Evolutionary conservation across 2,329 filamentous ascomycete genomes (phyloP).

Genomic region (Verruconis gallopava): DNA sequence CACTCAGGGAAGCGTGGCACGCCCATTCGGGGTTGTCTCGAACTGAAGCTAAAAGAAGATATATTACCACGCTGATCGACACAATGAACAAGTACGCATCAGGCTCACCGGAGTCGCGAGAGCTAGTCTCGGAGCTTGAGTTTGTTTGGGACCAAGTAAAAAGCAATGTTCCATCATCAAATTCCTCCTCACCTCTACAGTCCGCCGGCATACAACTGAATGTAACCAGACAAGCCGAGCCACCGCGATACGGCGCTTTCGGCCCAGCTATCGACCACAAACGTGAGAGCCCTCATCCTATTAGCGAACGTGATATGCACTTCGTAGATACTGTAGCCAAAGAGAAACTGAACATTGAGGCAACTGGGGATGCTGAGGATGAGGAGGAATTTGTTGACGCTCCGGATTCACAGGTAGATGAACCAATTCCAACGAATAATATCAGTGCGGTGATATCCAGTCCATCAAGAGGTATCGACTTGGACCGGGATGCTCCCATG

Average conservation of each 20-base stretch:
- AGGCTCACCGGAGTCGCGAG: conserved; percentile 68
- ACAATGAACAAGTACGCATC: conserved; percentile 95
- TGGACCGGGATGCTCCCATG: background rate
- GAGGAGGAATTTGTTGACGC: conserved; percentile 35
- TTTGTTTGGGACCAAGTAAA: conserved; percentile 99
- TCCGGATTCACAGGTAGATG: conserved; percentile 33
- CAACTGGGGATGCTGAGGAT: conserved; percentile 25
- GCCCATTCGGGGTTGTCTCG: conserved; percentile 68
- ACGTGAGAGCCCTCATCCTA: background rate
- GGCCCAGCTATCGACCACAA: conserved; percentile 6
- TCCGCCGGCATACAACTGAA: background rate
- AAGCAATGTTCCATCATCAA: conserved; percentile 56
- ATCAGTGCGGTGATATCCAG: conserved; percentile 1
- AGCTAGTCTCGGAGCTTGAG: conserved; percentile 87
- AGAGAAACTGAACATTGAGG: conserved; percentile 45
- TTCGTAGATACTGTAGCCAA: conserved; percentile 79
- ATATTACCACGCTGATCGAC: conserved; percentile 86
- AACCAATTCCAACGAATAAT: conserved; percentile 12
- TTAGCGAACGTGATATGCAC: conserved; percentile 23
- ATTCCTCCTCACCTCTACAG: conserved; percentile 28
- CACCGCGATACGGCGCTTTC: conserved; percentile 13
- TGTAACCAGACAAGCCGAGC: conserved; percentile 6
- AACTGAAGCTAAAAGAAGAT: conserved; percentile 86
- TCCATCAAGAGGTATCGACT: conserved; percentile 11
- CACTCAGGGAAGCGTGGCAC: conserved; percentile 76